These are phyloP conservation scores for Hymenotorrendiella dingleyae DNA, from an alignment of 2,329 filamentous ascomycete species.

Conservation along the genomic window DNA sequence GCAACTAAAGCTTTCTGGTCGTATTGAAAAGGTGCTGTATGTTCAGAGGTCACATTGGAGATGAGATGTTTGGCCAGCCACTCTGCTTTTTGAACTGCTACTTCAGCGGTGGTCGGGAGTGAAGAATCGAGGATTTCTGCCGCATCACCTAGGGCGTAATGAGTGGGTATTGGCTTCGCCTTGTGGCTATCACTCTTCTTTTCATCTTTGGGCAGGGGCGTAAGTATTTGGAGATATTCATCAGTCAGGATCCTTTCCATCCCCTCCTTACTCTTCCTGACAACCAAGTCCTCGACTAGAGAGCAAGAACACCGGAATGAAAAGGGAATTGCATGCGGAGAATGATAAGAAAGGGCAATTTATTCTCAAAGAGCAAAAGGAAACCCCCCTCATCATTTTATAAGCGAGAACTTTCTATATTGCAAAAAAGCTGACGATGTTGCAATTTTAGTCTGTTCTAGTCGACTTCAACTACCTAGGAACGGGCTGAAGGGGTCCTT, in stretches of 20 bases:
- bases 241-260: slow-evolving; percentile 60
- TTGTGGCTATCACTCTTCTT: slow-evolving; percentile 30
- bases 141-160: slow-evolving; percentile 66
- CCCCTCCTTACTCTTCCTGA: slow-evolving; percentile 30
- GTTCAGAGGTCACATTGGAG: background rate
- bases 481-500: too few relatives aligned
- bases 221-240: slow-evolving; percentile 51
- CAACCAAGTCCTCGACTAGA: slow-evolving; percentile 22
- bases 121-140: slow-evolving; percentile 48
- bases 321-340: too few relatives aligned
- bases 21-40: slow-evolving; percentile 32
- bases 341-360: too few relatives aligned
- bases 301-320: too few relatives aligned
- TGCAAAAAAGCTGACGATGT: too few relatives aligned
- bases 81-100: slow-evolving; percentile 64
- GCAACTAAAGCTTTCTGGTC: slow-evolving; percentile 34
- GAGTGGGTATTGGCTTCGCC: slow-evolving; percentile 28
- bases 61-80: slow-evolving; percentile 57
- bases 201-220: background rate
- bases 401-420: too few relatives aligned
- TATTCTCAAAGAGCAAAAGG: too few relatives aligned
- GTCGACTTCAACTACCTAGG: too few relatives aligned
- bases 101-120: slow-evolving; percentile 63
- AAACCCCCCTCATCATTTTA: too few relatives aligned
- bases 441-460: too few relatives aligned